Evolutionary conservation across 1,284 basidiomycete genomes (phyloP), one percentile per base, ranked within the genome.

Genomic region (Ustilago lituana): DNA sequence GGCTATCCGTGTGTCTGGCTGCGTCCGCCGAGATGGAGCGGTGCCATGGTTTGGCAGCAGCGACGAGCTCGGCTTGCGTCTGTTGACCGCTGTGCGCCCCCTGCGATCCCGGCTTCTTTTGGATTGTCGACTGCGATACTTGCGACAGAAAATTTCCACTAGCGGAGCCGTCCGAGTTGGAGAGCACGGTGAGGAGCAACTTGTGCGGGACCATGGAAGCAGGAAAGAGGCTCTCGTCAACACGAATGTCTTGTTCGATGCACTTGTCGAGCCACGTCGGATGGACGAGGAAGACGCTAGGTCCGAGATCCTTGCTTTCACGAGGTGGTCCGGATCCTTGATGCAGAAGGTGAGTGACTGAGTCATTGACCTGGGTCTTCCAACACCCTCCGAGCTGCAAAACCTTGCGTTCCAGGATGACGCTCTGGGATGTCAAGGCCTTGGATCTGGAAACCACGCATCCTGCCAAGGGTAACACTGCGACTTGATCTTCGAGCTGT

Each of bases 201-300:
- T 43, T 62, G 37, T 43, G n/a, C 4, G 68, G 68, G 19, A 62
- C 24, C 58, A 71, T 53, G 5, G 55, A 52, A 12, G 59, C 38
- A 0, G 68, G 68, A 26, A 71, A 71, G 4, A 71, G 63, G 11
- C 55, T 48, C 32, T 71, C 68, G 35, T 71, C 68, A 26, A 71
- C 47, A 6, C 63, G 62, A 19, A 63, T 56, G 26, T 20, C 39
- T 22, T 71, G 50, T 24, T 66, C 68, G 31, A 52, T 33, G 33
- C 68, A 71, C 40, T 66, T 66, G 43, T 71, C 68, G 32, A 71
- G 59, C 68, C 68, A 71, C 11, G 36, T 49, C 3, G 68, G 68
- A 20, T 71, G 68, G 23, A 71, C 63, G n/a, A 59, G 31, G 39
- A 66, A 62, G 4, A 43, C 35, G 1, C 39, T 20, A 4, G 24